Base-by-base conservation (phyloP, 1,284 basidiomycete species). In the Golubevia pallescens region DNA sequence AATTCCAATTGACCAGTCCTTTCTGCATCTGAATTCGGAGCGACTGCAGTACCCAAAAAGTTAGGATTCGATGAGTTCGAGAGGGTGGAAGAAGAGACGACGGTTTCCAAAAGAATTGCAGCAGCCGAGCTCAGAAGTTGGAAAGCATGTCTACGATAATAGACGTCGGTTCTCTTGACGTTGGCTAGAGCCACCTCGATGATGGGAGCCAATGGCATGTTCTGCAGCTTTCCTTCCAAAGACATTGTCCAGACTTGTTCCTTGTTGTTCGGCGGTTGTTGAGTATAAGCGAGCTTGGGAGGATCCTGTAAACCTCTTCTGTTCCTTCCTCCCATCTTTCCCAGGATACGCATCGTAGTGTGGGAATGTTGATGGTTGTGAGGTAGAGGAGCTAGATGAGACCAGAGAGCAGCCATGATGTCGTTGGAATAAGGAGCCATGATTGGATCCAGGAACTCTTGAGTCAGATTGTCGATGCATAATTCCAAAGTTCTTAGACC, bases 391-490 rank as follows among this genome's bases (percentile, higher is more conserved):
- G n/a, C n/a, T n/a, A n/a, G n/a, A 48, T 84, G 81, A 65, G 73
- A 72, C 81, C 80, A 83, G 24, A 85, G 88, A 0, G 95, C 96
- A 69, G 93, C 92, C 93, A 97, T 98, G 68, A 99, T 89, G 73
- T 99, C 95, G 57, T 94, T 71, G 23, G 75, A 71, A 65, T 84
- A 83, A 10, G 94, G 94, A 69, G 91, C 93, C 81, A 99, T 91
- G 1, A 95, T 97, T 0, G 97, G 97, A 80, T 99, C 97, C 28
- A 99, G 89, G 88, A 99, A 99, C 85, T 99, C 97, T 19, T 95
- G 94, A 0, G 95, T 98, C 23, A 99, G 89, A 81, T 99, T 99
- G 88, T 99, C 97, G 84, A 99, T 97, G 87, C 96, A 99, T n/a
- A 99, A 89, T 86, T 99, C 97, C 67, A 99, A 90, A 0, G 97